phyloP scores from a whole-genome alignment of 106 monocot species.

The Acorus gramineus region DNA sequence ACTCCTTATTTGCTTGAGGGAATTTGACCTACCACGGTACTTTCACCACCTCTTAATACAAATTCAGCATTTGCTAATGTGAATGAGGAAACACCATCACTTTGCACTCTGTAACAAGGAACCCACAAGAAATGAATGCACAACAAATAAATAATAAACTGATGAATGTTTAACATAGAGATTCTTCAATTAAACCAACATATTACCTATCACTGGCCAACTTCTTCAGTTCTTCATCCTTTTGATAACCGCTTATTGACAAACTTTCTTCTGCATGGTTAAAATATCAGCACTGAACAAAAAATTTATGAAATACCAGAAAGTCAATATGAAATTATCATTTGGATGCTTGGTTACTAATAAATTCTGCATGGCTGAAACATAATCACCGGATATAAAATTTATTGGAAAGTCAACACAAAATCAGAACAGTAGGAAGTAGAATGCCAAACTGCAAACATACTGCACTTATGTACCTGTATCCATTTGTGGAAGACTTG shows the following conservation, averaged over 20 bases:
- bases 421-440: too few species aligned
- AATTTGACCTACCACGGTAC: slow-evolving; percentile 44
- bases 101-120: slow-evolving; percentile 26
- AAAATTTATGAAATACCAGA: not conserved
- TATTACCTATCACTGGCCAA: slow-evolving; percentile 40
- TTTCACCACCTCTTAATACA: slow-evolving; percentile 62
- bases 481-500: too few species aligned
- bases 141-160: not conserved
- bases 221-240: slow-evolving; percentile 19
- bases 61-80: slow-evolving; percentile 43
- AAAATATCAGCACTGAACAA: not conserved
- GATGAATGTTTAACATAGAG: not conserved
- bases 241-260: slow-evolving; percentile 10
- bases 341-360: too few species aligned
- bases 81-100: slow-evolving; percentile 26
- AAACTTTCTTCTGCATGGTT: slow-evolving; percentile 29
- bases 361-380: too few species aligned
- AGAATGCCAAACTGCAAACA: too few species aligned
- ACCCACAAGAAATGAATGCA: not conserved
- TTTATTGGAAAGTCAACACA: too few species aligned
- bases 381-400: too few species aligned
- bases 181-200: not conserved
- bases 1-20: too few species aligned
- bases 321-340: too few species aligned
- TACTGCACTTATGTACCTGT: too few species aligned